phyloP scores from a whole-genome alignment of 441 rosid genomes.

The Eruca vesicaria region DNA sequence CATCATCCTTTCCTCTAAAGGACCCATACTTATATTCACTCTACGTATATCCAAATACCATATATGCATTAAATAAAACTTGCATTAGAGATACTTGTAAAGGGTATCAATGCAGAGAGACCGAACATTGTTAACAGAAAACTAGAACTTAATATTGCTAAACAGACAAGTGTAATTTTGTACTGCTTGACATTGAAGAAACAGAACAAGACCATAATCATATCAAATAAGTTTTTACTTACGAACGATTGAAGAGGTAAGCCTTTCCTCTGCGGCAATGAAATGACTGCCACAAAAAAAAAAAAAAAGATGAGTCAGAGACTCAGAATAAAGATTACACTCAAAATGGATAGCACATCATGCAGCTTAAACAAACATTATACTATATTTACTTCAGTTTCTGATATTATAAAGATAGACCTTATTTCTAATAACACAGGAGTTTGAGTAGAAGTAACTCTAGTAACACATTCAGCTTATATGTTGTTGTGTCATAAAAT shows the following conservation, averaged over 20 bases:
- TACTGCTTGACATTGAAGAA: not conserved
- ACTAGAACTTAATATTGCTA: no score
- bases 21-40: constrained; percentile 70
- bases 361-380: not conserved
- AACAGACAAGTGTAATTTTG: not conserved
- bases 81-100: not conserved
- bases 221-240: constrained; percentile 33
- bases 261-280: constrained; percentile 83
- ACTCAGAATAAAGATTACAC: not conserved
- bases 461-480: not conserved
- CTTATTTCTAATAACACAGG: not conserved
- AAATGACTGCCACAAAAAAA: constrained; percentile 53
- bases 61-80: not conserved
- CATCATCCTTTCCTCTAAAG: constrained; percentile 75
- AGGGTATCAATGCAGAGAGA: no score
- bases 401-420: not conserved
- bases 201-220: not conserved
- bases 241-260: constrained; percentile 87
- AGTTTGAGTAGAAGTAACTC: constrained; percentile 1
- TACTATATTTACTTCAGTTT: not conserved
- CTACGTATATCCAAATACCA: constrained; percentile 27
- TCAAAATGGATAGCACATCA: not conserved
- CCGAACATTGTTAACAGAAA: not conserved
- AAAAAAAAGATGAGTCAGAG: not conserved
- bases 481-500: not conserved